Conservation (phyloP, 768 basidiomycete genomes). For the Rhizopogon vulgaris region DNA sequence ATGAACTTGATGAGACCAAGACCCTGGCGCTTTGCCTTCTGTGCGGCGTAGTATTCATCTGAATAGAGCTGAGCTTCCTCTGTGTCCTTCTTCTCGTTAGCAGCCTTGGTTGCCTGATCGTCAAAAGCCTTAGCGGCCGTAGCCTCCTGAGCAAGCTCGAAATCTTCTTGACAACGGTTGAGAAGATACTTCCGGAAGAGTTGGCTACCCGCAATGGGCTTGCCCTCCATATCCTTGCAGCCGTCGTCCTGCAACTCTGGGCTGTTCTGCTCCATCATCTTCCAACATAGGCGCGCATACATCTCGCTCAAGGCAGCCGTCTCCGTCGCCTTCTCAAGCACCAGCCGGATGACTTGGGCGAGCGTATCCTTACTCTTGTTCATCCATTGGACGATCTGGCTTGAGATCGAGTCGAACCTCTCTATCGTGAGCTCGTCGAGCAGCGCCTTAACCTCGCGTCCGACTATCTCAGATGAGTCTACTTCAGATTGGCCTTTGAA, state of each 20-base stretch:
- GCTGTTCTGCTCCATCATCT: constrained; percentile 93
- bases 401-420: constrained; percentile 92
- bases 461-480: constrained; percentile 80
- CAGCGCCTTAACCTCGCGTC: constrained; percentile 86
- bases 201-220: constrained; percentile 87
- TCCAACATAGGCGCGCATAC: constrained; percentile 92
- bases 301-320: constrained; percentile 95
- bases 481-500: constrained; percentile 39
- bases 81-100: constrained; percentile 48
- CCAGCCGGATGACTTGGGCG: constrained; percentile 91
- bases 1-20: constrained; percentile 97
- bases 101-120: constrained; percentile 73
- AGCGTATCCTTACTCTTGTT: constrained; percentile 90
- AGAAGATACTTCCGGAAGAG: constrained; percentile 96
- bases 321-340: constrained; percentile 97
- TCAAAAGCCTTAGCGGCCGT: constrained; percentile 83
- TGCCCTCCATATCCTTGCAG: constrained; percentile 74
- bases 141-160: constrained; percentile 85
- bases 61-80: constrained; percentile 76
- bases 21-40: constrained; percentile 96
- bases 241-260: constrained; percentile 84
- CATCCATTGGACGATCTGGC: constrained; percentile 92
- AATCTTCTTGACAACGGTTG: constrained; percentile 96
- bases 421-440: constrained; percentile 97
- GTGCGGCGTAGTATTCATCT: constrained; percentile 92